These are phyloP conservation scores for Pinus taeda DNA, from an alignment of 75 land plant genomes.

Conservation along the genomic window DNA sequence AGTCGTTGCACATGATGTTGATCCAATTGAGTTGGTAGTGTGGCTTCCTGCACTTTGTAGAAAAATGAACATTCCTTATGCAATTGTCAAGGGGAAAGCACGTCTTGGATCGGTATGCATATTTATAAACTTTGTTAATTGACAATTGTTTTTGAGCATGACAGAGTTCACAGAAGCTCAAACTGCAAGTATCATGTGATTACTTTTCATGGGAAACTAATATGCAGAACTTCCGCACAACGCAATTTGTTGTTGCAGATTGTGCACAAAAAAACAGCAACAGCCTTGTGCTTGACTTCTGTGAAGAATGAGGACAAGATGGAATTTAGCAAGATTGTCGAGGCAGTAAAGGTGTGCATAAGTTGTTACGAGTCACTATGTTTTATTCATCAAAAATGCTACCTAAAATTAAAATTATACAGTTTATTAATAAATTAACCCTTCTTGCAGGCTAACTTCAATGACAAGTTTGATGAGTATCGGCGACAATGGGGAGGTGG, in stretches of 20 bases:
- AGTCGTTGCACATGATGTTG: constrained; percentile 77
- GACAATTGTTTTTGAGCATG: too few relatives aligned
- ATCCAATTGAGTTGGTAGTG: constrained; percentile 75
- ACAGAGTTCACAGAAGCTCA: too few relatives aligned
- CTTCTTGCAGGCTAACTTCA: constrained; percentile 76
- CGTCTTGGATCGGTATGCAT: constrained; percentile 51
- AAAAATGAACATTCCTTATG: constrained; percentile 70
- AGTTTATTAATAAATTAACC: not conserved
- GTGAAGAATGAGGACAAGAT: constrained; percentile 58
- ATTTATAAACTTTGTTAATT: too few relatives aligned
- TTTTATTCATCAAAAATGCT: not conserved
- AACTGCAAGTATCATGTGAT: too few relatives aligned
- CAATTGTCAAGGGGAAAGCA: constrained; percentile 70
- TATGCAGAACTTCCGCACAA: not conserved
- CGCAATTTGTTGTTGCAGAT: constrained; percentile 21
- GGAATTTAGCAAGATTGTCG: constrained; percentile 60
- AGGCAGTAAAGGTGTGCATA: constrained; percentile 54
- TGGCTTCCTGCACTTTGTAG: constrained; percentile 74
- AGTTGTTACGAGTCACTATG: not conserved
- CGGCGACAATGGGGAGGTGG: constrained; percentile 93
- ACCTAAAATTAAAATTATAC: not conserved
- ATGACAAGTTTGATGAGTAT: constrained; percentile 74
- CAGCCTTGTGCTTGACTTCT: constrained; percentile 53
- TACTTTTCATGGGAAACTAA: too few relatives aligned
- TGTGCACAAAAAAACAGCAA: constrained; percentile 56